Conservation (phyloP, 2,329 filamentous ascomycete species). For the Septoria linicola region DNA sequence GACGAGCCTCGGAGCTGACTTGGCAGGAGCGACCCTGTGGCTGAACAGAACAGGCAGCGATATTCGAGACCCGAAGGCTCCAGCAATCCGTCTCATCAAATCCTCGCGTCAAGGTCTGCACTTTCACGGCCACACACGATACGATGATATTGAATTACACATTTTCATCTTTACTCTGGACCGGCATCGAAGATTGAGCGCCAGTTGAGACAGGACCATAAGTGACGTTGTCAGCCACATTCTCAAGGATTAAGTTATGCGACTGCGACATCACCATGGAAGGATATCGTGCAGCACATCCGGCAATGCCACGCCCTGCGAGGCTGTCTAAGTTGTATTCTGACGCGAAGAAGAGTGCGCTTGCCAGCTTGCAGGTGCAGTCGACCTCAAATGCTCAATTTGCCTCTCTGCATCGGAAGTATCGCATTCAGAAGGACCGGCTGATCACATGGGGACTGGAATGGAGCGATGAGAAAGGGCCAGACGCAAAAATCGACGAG, state of each 20-base stretch:
- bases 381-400: conserved; percentile 63
- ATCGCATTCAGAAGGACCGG: conserved; percentile 76
- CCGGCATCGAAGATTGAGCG: background rate
- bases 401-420: conserved; percentile 69
- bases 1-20: conserved; percentile 3
- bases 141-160: background rate
- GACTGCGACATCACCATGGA: conserved; percentile 9
- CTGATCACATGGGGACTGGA: conserved; percentile 77
- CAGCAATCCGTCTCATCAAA: conserved; percentile 8
- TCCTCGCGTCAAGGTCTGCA: background rate
- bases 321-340: conserved; percentile 70
- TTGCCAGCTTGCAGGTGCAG: conserved; percentile 61
- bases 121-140: background rate
- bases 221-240: background rate
- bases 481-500: conserved; percentile 70
- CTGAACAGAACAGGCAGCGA: conserved; percentile 16
- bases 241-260: conserved; percentile 8
- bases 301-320: conserved; percentile 28
- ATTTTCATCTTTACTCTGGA: background rate
- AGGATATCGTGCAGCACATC: conserved; percentile 9
- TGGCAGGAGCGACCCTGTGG: conserved; percentile 4
- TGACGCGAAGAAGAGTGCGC: conserved; percentile 70
- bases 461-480: conserved; percentile 69
- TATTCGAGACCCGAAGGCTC: conserved; percentile 15
- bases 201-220: no score